Evolutionary conservation across 805 yeast genomes (phyloP), one percentile per base, ranked within the genome.

Genomic region (Clavispora carvajalis): DNA sequence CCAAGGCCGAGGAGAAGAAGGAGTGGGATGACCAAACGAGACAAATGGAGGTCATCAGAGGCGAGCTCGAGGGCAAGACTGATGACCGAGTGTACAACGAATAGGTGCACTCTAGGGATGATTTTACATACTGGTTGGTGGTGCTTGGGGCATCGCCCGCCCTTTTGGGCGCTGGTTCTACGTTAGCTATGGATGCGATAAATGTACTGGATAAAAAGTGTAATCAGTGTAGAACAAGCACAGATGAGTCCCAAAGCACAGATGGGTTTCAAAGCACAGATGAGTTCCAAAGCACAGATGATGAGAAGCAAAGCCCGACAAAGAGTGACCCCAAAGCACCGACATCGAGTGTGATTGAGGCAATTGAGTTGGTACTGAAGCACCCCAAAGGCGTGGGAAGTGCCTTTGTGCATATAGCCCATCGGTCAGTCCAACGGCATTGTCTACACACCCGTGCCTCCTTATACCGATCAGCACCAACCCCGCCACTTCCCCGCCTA

Each of bases 21-120:
- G 76, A 82, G 34, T 82, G 95, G 88, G 73, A 70, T 29, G 71
- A 74, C 48, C 96, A 91, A 66, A 69, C 80, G 23, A 62, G 71
- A 45, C 75, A 79, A 61, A 82, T 85, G 82, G 96, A 91, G 60
- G 68, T 68, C 41, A 88, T 89, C 55, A 85, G 89, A 66, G 71
- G 71, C 37, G 76, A 71, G 43, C 83, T 91, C 48, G 99, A 93
- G 67, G 95, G 93, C 48, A 78, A 73, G 38, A 67, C 61, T 33
- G 84, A 79, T 43, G 88, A 81, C 58, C 80, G 97, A 63, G 88
- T 74, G 23, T 90, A 90, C 36, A 21, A 28, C 31, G 2, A n/a
- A 13, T 28, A 28, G 31, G n/a, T 28, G 9, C 31, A 15, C 19
- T n/a, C 7, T 11, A 5, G 7, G 19, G 18, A 28, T 28, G 31